Base-by-base conservation (phyloP, 2,329 filamentous ascomycete genomes). In the Penicillium nordicum region DNA sequence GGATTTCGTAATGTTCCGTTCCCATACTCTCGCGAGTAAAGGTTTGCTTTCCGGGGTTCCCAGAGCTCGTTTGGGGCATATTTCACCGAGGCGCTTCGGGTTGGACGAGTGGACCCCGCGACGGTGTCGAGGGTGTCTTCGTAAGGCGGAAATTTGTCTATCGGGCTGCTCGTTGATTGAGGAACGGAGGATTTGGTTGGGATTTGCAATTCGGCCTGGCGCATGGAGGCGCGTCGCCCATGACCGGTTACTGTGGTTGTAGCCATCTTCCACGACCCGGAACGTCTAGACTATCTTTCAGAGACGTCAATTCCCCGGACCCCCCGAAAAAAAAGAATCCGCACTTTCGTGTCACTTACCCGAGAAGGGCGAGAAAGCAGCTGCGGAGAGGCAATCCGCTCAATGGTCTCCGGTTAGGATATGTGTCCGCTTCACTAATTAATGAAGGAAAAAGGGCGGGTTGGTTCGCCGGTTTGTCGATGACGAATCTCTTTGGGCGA, bases 21-120 rank as follows among this genome's bases (percentile, higher is more conserved):
- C 44, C 73, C 72, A 62, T 77, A 74, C 38, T 74, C 67, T 72
- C 78, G 76, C 25, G 74, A 66, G 56, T 76, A 69, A 62, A 78
- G 78, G 61, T 76, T 78, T 60, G 83, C 79, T 68, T 80, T 84
- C 43, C 83, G 80, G 40, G 83, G 78, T 53, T 84, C 82, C 87
- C 87, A 90, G 63, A 81, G 78, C 61, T 87, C 82, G 50, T 67
- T 71, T 2, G 66, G 63, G 48, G 68, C 61, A 64, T 73, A 71
- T 59, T 65, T 72, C 40, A 69, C 50, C 4, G 71, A 65, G 48
- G 64, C 53, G 53, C 58, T 65, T 45, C 63, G 56, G 36, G 64
- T 64, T 45, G 62, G 54, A 32, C 67, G 64, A 49, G 62, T 62
- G 48, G 66, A 51, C 48, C 71, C 68, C 37, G 63, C 49, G 53